Evolutionary conservation across 1,284 basidiomycete genomes (phyloP), one percentile per base, ranked within the genome.

Genomic region (Phlebopus sp.): DNA sequence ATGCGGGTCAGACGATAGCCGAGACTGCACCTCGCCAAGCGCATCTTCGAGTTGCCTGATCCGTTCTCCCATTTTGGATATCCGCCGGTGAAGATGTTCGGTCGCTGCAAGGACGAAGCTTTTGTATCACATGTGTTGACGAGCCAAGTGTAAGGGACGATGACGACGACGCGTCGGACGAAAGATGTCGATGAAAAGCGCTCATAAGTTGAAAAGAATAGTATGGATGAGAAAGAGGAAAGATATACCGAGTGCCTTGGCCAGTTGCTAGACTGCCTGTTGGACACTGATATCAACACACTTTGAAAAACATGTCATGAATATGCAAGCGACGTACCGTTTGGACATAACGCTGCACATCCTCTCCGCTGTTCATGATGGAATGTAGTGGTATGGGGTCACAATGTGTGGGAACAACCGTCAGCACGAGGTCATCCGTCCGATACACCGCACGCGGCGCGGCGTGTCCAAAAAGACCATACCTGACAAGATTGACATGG

Each of bases 91-190:
- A 3, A 89, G 74, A 49, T 87, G 82, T 57, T 85, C 84, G 7
- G 85, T 88, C 31, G 82, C 84, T 3, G 84, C 83, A 35, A 87
- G 73, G 34, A 86, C 82, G 54, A 85, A 85, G 29, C 82, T 81
- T 29, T 4, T 29, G 7, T 8, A 29, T 29, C 25, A 8, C 9
- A 11, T 29, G 27, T 8, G 10, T 29, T 29, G 27, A 29, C 27
- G 9, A 25, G 6, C 21, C 21, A 23, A 23, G 21, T 4, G 27
- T 8, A 9, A 29, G 27, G 4, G 27, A 29, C 27, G 21, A 3
- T 6, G 21, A 23, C 21, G 21, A 23, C 21, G 6, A 23, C 21
- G 21, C 21, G 21, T n/a, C 25, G 27, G 46, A 15, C 44, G 21
- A 4, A 23, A 17, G 21, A n/a, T n/a, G n/a, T n/a, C n/a, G n/a